phyloP scores from a whole-genome alignment of 2,329 filamentous ascomycete species.

The Cladophialophora chaetospira region DNA sequence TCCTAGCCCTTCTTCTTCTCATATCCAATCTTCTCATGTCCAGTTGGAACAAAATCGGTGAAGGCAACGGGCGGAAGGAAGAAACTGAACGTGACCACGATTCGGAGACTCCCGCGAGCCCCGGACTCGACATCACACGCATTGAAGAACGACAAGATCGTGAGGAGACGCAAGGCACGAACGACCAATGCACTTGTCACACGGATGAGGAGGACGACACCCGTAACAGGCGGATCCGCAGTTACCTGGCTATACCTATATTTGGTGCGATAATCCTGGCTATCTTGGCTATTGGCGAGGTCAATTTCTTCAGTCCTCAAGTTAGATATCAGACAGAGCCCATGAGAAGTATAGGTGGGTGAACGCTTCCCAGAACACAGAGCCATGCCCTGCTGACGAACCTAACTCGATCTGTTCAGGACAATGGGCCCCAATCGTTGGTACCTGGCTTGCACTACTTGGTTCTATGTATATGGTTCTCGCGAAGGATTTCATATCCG shows the following conservation, averaged over 20 bases:
- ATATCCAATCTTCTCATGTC: too few relatives aligned
- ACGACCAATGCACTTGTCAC: neutral
- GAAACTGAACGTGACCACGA: neutral
- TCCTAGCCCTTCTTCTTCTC: constrained; percentile 64
- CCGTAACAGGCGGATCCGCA: constrained; percentile 41
- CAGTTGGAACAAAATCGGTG: constrained; percentile 66
- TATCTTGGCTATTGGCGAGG: constrained; percentile 63
- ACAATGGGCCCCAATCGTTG: constrained; percentile 47
- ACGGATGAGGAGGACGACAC: constrained; percentile 27
- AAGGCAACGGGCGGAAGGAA: constrained; percentile 40
- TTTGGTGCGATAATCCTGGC: constrained; percentile 61
- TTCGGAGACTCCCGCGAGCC: neutral
- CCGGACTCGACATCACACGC: neutral
- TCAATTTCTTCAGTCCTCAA: constrained; percentile 63
- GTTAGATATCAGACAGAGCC: constrained; percentile 64
- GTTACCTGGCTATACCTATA: constrained; percentile 58
- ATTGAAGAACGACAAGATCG: neutral
- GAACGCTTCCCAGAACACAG: neutral
- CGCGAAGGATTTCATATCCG: neutral
- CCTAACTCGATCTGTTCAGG: constrained; percentile 28
- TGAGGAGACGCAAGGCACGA: neutral
- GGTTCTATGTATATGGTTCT: constrained; percentile 62
- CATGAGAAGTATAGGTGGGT: constrained; percentile 61
- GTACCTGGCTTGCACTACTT: constrained; percentile 58
- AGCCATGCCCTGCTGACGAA: constrained; percentile 16